Conservation (phyloP, 805 yeast genomes). For the Zygosaccharomyces rouxii region DNA sequence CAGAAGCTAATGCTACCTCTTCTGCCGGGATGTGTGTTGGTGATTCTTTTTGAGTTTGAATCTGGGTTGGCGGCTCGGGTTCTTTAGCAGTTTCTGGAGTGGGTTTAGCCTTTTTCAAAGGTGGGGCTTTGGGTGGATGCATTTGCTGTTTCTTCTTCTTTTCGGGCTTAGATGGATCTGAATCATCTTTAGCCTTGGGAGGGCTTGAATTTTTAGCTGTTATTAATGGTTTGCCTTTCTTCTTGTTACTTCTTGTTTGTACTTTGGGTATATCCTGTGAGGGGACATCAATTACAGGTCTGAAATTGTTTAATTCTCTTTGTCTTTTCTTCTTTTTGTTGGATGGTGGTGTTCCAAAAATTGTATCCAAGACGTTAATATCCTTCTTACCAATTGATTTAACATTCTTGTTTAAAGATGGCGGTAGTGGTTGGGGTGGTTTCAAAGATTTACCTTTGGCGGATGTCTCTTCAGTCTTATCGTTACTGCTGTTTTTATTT, state of each 20-base stretch:
- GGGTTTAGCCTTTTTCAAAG: neutral
- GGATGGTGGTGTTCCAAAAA: constrained; percentile 16
- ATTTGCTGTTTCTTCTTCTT: constrained; percentile 1
- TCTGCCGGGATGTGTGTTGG: neutral
- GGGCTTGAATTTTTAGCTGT: neutral
- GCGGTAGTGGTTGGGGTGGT: constrained; percentile 1
- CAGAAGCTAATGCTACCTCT: neutral
- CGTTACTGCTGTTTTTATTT: neutral
- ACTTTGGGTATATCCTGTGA: constrained; percentile 16
- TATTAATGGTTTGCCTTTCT: neutral
- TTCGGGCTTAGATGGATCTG: constrained; percentile 1
- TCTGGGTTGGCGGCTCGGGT: neutral
- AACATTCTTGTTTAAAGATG: constrained; percentile 7
- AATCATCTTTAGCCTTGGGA: neutral
- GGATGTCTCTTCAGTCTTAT: neutral
- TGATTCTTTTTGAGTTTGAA: neutral
- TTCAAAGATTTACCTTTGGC: neutral
- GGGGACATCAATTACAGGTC: constrained; percentile 18
- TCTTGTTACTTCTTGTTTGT: constrained; percentile 7
- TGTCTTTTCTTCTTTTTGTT: constrained; percentile 14
- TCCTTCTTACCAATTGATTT: constrained; percentile 21
- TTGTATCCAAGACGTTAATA: constrained; percentile 24
- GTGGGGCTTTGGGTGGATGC: neutral
- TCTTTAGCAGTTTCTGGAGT: neutral
- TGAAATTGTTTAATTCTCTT: constrained; percentile 16